Evolutionary conservation across 2,329 filamentous ascomycete genomes (phyloP).

Genomic region (Fusarium pseudocircinatum): DNA sequence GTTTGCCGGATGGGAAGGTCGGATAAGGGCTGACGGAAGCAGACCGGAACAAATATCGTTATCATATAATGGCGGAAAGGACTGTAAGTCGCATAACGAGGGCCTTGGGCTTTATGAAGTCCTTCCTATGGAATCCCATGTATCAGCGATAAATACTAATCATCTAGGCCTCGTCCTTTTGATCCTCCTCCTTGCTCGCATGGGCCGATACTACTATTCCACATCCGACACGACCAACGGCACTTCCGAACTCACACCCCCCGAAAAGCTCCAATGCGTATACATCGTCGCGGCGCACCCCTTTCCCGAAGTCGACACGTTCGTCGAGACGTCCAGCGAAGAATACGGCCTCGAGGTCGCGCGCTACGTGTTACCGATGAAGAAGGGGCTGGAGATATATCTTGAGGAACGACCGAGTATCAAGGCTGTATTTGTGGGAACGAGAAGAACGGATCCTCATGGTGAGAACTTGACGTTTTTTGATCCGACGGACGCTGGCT

Average conservation of each 20-base stretch:
- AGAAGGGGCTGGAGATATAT: constrained; percentile 81
- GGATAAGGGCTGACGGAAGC: constrained; percentile 15
- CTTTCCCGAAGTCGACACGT: constrained; percentile 86
- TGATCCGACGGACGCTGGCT: constrained; percentile 86
- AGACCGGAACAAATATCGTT: constrained; percentile 84
- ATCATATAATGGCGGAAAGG: constrained; percentile 98
- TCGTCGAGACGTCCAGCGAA: constrained; percentile 73
- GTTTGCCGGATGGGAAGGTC: background rate
- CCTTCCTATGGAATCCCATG: accelerated
- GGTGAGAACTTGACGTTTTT: constrained; percentile 82
- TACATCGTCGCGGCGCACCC: constrained; percentile 89
- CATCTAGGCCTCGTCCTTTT: constrained; percentile 78
- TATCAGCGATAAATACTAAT: background rate
- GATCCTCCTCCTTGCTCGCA: constrained; percentile 80
- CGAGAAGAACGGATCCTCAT: constrained; percentile 91
- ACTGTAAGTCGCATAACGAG: constrained; percentile 59
- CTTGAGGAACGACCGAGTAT: constrained; percentile 71
- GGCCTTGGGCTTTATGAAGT: too few species aligned
- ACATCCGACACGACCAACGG: constrained; percentile 34
- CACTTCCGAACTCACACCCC: constrained; percentile 43
- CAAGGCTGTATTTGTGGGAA: constrained; percentile 69
- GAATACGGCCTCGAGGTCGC: constrained; percentile 80
- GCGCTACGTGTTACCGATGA: constrained; percentile 82
- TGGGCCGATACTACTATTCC: constrained; percentile 52
- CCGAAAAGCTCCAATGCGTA: constrained; percentile 74